Conservation (phyloP, 768 basidiomycete genomes). For the Lentinula sp. region DNA sequence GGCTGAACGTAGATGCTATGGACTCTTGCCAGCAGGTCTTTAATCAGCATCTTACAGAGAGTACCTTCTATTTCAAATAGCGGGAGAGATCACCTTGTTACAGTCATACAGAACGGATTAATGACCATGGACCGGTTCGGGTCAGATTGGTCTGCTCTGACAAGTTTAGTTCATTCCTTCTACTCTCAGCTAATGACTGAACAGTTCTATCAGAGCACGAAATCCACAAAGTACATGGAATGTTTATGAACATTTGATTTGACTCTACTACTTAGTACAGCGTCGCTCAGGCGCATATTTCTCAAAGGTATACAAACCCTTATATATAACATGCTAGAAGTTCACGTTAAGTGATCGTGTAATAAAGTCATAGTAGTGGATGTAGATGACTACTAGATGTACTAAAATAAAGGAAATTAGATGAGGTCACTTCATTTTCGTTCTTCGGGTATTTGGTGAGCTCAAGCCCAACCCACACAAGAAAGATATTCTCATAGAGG, state of each 20-base stretch:
- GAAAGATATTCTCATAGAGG: constrained; percentile 36
- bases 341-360: background rate
- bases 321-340: background rate
- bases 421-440: background rate
- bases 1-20: constrained; percentile 13
- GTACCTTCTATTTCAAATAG: background rate
- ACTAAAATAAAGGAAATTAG: too few species aligned
- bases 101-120: background rate
- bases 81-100: background rate
- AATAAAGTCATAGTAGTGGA: background rate
- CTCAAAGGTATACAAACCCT: background rate
- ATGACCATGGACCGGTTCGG: background rate
- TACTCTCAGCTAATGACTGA: background rate
- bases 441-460: background rate
- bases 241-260: background rate
- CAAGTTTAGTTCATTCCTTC: background rate
- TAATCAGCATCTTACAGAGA: background rate
- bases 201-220: background rate
- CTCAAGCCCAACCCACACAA: constrained; percentile 26
- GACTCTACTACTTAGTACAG: too few species aligned
- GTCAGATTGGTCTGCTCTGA: background rate
- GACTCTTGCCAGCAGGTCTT: background rate
- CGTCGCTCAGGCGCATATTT: too few species aligned
- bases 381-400: background rate
- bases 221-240: background rate